Evolutionary conservation across 1,284 basidiomycete species (phyloP), one percentile per base, ranked within the genome.

Genomic region (Ganoderma leucocontextum): DNA sequence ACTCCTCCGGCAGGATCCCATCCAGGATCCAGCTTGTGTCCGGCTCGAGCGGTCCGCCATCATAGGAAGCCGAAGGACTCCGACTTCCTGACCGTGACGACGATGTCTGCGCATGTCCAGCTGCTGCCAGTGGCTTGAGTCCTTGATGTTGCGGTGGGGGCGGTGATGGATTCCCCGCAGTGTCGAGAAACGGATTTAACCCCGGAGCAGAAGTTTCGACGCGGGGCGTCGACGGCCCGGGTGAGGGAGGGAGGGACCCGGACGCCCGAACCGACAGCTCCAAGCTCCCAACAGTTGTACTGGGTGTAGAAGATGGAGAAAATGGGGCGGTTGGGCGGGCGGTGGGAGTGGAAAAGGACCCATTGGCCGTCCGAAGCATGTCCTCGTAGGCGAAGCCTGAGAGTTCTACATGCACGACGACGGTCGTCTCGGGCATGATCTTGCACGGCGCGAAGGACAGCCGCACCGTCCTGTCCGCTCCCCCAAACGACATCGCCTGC

Each of bases 391-490:
- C 60, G 33, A 15, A 17, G 8, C 64, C 64, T 0, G 15, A 0
- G 15, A 65, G 64, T 17, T 65, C 64, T 6, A 61, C 19, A 22
- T 61, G 59, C 8, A 65, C 29, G 22, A 65, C 64, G 29, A 53
- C 25, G 4, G 64, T 65, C 38, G 13, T 35, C 9, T n/a, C 47
- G 12, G 64, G 59, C 25, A 33, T 19, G 29, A 36, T 17, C 6
- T 2, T 38, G 65, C 65, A 66, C 3, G 25, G 53, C 15, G 52
- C 42, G 52, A 66, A 66, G 4, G 60, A 62, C 12, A 66, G 65
- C 4, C 65, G 52, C 9, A 62, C 60, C 10, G 53, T 57, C 13
- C 65, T 52, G 10, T 47, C 62, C 13, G 38, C 4, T 19, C 59
- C 57, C 3, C 62, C 55, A 49, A 67, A 67, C 9, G 35, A 57